phyloP scores from a whole-genome alignment of 2,329 filamentous ascomycete species.

The Ophiosphaerella korrae region DNA sequence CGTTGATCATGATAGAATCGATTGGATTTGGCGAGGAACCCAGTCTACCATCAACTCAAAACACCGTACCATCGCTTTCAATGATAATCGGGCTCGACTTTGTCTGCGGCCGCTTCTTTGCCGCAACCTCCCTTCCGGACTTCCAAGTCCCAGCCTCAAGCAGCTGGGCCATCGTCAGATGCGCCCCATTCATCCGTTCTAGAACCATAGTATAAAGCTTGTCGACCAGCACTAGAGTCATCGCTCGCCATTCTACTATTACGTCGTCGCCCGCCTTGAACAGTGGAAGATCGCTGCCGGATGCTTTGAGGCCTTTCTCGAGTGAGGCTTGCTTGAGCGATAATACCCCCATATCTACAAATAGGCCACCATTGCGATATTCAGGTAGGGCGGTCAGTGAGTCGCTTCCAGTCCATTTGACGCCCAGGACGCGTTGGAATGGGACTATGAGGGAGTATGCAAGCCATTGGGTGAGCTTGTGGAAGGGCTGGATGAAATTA shows the following conservation, averaged over 20 bases:
- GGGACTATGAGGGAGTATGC: conserved; percentile 92
- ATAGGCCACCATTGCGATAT: conserved; percentile 88
- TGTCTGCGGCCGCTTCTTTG: conserved; percentile 26
- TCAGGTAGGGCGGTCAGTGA: conserved; percentile 86
- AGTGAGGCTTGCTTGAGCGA: conserved; percentile 71
- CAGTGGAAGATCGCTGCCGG: conserved; percentile 69
- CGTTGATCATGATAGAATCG: too few species aligned
- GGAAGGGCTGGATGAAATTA: conserved; percentile 80
- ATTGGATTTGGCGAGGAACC: too few species aligned
- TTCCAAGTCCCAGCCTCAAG: conserved; percentile 97
- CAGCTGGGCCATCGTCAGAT: conserved; percentile 79
- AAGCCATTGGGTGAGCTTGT: conserved; percentile 90
- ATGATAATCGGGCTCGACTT: conserved; percentile 39
- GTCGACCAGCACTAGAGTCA: conserved; percentile 74
- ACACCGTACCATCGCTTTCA: conserved; percentile 37
- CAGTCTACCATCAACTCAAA: conserved; percentile 10
- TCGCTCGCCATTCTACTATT: conserved; percentile 76
- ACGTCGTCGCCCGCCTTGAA: conserved; percentile 75
- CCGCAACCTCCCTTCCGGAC: conserved; percentile 43
- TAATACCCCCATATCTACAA: conserved; percentile 81
- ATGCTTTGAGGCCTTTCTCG: conserved; percentile 70
- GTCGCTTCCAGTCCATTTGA: conserved; percentile 80
- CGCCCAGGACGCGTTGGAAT: conserved; percentile 71
- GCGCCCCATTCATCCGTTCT: conserved; percentile 68
- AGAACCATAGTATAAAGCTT: conserved; percentile 71